Percentiles rank a stretch among this genome's conserved stretches.
Evolutionary conservation across 2,329 filamentous ascomycete species (phyloP).

Genomic region (Metarhizium sp.): DNA sequence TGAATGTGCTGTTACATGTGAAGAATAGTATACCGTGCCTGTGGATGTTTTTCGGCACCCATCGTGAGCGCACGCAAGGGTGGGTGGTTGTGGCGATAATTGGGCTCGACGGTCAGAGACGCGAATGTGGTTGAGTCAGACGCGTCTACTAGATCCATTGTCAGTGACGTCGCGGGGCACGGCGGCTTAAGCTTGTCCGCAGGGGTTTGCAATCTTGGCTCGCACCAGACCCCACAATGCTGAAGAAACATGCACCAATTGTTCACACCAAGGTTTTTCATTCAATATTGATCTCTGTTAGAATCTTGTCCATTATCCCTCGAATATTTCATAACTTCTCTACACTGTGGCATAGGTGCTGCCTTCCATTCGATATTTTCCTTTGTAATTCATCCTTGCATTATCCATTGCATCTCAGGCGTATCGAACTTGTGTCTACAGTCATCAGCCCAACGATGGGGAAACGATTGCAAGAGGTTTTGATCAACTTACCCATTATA

Average conservation of each 20-base stretch:
- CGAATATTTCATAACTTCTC: too few relatives aligned
- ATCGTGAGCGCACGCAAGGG: not conserved
- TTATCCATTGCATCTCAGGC: conserved; percentile 23
- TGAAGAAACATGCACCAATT: not conserved
- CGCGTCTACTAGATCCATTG: not conserved
- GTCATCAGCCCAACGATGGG: too few relatives aligned
- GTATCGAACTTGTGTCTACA: conserved; percentile 32
- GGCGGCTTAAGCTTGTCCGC: not conserved
- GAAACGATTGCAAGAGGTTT: too few relatives aligned
- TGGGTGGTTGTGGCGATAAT: not conserved
- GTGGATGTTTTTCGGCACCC: not conserved
- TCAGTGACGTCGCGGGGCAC: not conserved
- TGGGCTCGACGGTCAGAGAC: not conserved
- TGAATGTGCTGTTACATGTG: not conserved
- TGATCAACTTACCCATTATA: too few relatives aligned
- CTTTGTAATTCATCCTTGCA: not conserved
- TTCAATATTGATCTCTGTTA: too few relatives aligned
- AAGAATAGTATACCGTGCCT: not conserved
- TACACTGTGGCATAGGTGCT: too few relatives aligned
- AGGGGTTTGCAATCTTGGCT: not conserved
- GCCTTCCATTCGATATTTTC: not conserved
- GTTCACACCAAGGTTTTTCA: too few relatives aligned
- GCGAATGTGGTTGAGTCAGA: not conserved
- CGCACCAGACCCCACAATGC: not conserved
- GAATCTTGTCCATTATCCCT: too few relatives aligned